Evolutionary conservation across 768 basidiomycete genomes (phyloP).

Genomic region (Fibroporia radiculosa): DNA sequence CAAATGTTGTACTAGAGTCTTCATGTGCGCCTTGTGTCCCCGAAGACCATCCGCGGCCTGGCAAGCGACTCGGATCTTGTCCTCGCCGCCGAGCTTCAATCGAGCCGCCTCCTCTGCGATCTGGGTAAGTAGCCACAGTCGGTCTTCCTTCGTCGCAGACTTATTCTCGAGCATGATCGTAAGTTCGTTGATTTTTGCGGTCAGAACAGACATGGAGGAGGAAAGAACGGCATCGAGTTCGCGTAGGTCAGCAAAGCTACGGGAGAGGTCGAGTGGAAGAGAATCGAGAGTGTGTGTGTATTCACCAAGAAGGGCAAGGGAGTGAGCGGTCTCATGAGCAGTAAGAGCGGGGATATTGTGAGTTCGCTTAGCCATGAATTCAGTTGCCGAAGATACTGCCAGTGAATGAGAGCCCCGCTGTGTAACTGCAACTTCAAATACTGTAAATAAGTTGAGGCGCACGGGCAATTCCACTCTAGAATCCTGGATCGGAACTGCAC

Average conservation of each 20-base stretch:
- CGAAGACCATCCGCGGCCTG: constrained; percentile 86
- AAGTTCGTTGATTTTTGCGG: constrained; percentile 68
- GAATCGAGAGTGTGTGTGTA: constrained; percentile 91
- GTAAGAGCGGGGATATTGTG: constrained; percentile 3
- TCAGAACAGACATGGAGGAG: constrained; percentile 75
- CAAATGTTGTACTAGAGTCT: constrained; percentile 50
- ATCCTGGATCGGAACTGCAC: too few relatives aligned
- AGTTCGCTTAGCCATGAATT: constrained; percentile 5
- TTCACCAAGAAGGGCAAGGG: constrained; percentile 67
- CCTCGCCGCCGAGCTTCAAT: constrained; percentile 91
- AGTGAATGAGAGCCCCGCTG: too few relatives aligned
- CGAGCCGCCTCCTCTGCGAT: constrained; percentile 91
- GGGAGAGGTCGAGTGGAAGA: constrained; percentile 88
- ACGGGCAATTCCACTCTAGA: too few relatives aligned
- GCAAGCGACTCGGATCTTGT: constrained; percentile 94
- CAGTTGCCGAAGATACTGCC: too few relatives aligned
- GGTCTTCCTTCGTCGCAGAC: constrained; percentile 52
- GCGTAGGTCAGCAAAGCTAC: constrained; percentile 90
- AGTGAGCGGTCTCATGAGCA: constrained; percentile 40
- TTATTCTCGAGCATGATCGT: constrained; percentile 69
- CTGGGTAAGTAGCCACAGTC: constrained; percentile 81
- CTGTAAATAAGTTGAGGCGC: too few relatives aligned
- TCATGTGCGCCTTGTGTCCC: constrained; percentile 52
- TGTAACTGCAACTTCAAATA: too few relatives aligned
- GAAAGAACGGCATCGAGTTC: constrained; percentile 98